phyloP scores from a whole-genome alignment of 768 basidiomycete species.

The Hericium erinaceus region DNA sequence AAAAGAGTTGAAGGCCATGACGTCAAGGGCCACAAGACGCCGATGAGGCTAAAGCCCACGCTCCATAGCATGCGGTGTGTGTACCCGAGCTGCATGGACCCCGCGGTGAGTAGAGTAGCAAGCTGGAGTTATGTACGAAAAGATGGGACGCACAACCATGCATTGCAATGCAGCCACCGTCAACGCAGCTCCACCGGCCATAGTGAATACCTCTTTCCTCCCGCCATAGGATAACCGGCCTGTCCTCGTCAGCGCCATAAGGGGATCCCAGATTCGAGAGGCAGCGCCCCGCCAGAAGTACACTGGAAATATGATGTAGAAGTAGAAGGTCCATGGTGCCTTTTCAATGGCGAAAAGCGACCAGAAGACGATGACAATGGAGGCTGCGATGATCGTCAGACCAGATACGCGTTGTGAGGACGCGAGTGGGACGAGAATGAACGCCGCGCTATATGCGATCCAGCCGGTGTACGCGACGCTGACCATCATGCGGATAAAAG shows the following conservation, averaged over 20 bases:
- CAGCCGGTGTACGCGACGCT: conserved; percentile 68
- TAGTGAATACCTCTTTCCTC: too few relatives aligned
- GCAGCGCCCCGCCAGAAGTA: conserved; percentile 65
- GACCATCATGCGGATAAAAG: conserved; percentile 62
- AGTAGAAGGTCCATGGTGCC: conserved; percentile 63
- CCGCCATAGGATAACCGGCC: background rate
- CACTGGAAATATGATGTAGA: conserved; percentile 66
- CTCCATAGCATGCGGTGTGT: conserved; percentile 67
- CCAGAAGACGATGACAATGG: conserved; percentile 32
- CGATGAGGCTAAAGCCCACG: conserved; percentile 49
- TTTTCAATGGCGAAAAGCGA: conserved; percentile 48
- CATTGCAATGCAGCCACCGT: conserved; percentile 41
- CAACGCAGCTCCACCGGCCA: conserved; percentile 15
- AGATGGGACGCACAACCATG: conserved; percentile 55
- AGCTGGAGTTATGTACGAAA: too few relatives aligned
- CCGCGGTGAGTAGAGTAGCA: background rate
- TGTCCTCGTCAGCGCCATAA: background rate
- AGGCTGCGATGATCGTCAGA: conserved; percentile 14
- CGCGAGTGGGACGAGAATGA: conserved; percentile 39
- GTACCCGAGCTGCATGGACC: conserved; percentile 48
- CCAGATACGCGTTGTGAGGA: background rate
- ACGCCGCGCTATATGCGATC: conserved; percentile 57
- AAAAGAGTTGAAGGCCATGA: conserved; percentile 35
- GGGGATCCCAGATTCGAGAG: background rate
- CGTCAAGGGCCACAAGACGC: conserved; percentile 53